A percentile compares a stretch with the other conserved stretches of the same genome.
Evolutionary conservation across 306 rosid species (phyloP).

Genomic region (Inga leiocalycina): DNA sequence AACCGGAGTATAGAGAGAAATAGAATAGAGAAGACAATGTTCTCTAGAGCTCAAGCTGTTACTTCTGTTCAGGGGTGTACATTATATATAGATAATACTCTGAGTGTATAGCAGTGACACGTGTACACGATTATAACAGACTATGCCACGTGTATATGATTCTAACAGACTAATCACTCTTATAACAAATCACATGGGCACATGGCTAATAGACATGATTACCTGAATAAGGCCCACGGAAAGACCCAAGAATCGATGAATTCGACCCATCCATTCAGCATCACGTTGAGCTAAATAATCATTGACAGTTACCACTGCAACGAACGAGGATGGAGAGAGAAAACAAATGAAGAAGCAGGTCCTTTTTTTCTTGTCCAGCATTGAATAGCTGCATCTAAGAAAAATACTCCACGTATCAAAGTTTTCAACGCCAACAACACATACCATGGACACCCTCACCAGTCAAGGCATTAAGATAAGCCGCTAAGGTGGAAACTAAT

Average conservation of each 20-base stretch:
- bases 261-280: slow-evolving; percentile 99
- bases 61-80: too few species aligned
- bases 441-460: slow-evolving; percentile 96
- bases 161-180: too few species aligned
- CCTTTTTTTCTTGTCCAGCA: slow-evolving; percentile 21
- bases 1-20: too few species aligned
- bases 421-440: slow-evolving; percentile 21
- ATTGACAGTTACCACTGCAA: slow-evolving; percentile 89
- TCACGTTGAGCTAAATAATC: slow-evolving; percentile 99
- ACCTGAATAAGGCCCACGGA: slow-evolving; percentile 98
- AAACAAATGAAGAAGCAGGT: neutral
- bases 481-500: slow-evolving; percentile 88
- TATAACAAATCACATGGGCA: too few species aligned
- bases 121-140: too few species aligned
- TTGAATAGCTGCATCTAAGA: slow-evolving; percentile 16
- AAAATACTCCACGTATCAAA: slow-evolving; percentile 21
- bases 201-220: slow-evolving; percentile 12
- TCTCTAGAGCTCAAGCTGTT: too few species aligned
- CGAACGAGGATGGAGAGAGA: slow-evolving; percentile 11
- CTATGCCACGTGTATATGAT: too few species aligned
- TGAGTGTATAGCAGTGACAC: too few species aligned
- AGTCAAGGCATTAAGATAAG: slow-evolving; percentile 90
- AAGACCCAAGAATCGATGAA: slow-evolving; percentile 93
- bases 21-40: too few species aligned
- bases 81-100: too few species aligned